Base-by-base conservation (phyloP, 2,329 filamentous ascomycete genomes). In the Fusarium torulosum region DNA sequence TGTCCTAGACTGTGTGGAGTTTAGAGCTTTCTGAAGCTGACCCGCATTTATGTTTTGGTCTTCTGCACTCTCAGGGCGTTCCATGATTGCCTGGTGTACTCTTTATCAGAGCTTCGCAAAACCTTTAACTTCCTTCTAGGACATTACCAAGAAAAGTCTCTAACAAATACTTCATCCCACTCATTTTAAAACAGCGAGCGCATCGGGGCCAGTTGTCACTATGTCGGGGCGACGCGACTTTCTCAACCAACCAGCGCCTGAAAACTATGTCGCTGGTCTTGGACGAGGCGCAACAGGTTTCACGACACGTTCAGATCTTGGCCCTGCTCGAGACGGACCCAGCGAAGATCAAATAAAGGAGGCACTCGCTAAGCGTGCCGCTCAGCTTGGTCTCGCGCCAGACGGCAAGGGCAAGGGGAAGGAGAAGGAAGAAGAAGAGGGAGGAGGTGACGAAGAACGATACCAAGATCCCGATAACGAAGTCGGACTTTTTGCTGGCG, bases 341-440 rank as follows among this genome's bases (percentile, higher is more conserved):
- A 97, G 92, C 63, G 95, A 97, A 74, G 96, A 99, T 77, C 95
- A 98, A 81, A 97, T 99, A 81, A 97, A 98, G 79, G 96, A 97
- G 79, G 94, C 93, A 65, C 91, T 99, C 72, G 94, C 94, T 47
- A 97, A 97, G 80, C 90, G 96, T 73, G 95, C 96, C 9, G 92
- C 93, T 58, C 89, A 92, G 75, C 87, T 98, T 61, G 95, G 94
- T 7, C 78, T 87, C n/a, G 78, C 78, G 44, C 88, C 88, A 9
- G 88, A 89, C 56, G 91, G 91, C 66, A 87, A 86, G 65, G 89
- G 89, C 51, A 88, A 92, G 20, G 89, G 88, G 43, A 87, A 92
- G n/a, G 89, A 85, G 47, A 90, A 91, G 55, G 90, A 91, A 50
- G 88, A 91, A 19, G 89, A 91, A 35, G 90, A 91, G 33, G 90